A percentile compares a stretch with the other conserved stretches of the same genome.
These are phyloP conservation scores for Ceriops tagal DNA, from an alignment of 345 rosid species.

Conservation along the genomic window DNA sequence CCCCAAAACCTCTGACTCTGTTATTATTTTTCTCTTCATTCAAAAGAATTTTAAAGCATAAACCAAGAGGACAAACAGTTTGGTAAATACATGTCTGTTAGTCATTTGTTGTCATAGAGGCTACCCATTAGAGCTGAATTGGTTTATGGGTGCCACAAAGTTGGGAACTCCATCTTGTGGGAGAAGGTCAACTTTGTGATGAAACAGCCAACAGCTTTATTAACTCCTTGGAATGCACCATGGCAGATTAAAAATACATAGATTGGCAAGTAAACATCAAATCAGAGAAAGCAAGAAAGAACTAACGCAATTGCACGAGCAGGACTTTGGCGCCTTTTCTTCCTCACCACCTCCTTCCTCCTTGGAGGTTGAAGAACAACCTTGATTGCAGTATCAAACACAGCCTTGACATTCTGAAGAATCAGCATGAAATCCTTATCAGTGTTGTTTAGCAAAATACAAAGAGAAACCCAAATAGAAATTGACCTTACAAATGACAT, in stretches of 20 bases:
- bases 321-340: conserved; percentile 60
- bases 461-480: neutral
- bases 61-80: no score
- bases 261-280: neutral
- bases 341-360: conserved; percentile 70
- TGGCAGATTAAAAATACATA: neutral
- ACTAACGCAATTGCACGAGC: conserved; percentile 78
- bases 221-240: neutral
- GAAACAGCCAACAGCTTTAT: no score
- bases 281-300: neutral
- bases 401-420: conserved; percentile 84
- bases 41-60: no score
- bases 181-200: no score
- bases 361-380: conserved; percentile 94
- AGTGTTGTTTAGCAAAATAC: neutral
- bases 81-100: no score
- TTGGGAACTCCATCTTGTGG: no score
- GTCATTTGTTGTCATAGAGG: no score
- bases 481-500: neutral
- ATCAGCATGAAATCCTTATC: neutral
- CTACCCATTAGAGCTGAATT: no score
- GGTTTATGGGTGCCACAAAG: no score
- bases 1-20: no score
- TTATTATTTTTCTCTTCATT: no score
- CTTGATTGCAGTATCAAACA: conserved; percentile 92